Percentiles rank a stretch among this genome's conserved stretches.
phyloP scores from a whole-genome alignment of 2,329 filamentous ascomycete genomes.

The Thermomyces lanuginosus region DNA sequence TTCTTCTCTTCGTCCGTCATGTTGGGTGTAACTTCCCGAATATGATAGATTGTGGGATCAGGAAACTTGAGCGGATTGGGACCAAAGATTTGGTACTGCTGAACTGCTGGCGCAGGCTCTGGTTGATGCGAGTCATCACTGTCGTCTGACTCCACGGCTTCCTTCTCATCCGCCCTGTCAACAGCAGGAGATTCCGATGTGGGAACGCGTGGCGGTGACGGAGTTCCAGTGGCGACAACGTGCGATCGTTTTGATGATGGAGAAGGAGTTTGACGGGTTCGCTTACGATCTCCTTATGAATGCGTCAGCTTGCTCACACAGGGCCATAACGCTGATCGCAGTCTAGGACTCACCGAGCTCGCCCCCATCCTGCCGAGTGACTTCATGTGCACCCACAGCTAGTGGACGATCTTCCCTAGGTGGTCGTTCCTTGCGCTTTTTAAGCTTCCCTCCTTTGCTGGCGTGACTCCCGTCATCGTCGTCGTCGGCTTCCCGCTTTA shows the following conservation, averaged over 20 bases:
- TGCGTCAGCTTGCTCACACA: background rate
- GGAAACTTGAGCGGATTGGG: slow-evolving; percentile 79
- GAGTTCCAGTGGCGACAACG: slow-evolving; percentile 20
- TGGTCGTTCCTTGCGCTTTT: slow-evolving; percentile 61
- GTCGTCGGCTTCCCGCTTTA: slow-evolving; percentile 31
- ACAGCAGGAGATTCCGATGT: slow-evolving; percentile 28
- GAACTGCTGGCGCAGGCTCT: slow-evolving; percentile 43
- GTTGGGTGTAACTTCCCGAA: slow-evolving; percentile 52
- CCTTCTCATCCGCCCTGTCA: slow-evolving; percentile 44
- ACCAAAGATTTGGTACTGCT: slow-evolving; percentile 74
- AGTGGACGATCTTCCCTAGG: slow-evolving; percentile 45
- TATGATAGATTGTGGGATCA: slow-evolving; percentile 90
- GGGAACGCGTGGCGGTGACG: slow-evolving; percentile 25
- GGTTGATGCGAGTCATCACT: slow-evolving; percentile 44
- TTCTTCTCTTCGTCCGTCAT: slow-evolving; percentile 78
- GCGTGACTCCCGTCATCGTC: slow-evolving; percentile 29
- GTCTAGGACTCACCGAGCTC: slow-evolving; percentile 22
- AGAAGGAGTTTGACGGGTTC: slow-evolving; percentile 13
- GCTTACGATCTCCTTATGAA: slow-evolving; percentile 6
- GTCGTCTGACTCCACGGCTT: slow-evolving; percentile 42
- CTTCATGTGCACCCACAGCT: slow-evolving; percentile 45
- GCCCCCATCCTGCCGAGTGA: slow-evolving; percentile 48
- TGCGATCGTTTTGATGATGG: slow-evolving; percentile 25
- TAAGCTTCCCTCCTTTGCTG: slow-evolving; percentile 47
- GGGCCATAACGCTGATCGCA: background rate